Evolutionary conservation across 2,329 filamentous ascomycete genomes (phyloP), one percentile per base, ranked within the genome.

Genomic region (Fusarium staphyleae): DNA sequence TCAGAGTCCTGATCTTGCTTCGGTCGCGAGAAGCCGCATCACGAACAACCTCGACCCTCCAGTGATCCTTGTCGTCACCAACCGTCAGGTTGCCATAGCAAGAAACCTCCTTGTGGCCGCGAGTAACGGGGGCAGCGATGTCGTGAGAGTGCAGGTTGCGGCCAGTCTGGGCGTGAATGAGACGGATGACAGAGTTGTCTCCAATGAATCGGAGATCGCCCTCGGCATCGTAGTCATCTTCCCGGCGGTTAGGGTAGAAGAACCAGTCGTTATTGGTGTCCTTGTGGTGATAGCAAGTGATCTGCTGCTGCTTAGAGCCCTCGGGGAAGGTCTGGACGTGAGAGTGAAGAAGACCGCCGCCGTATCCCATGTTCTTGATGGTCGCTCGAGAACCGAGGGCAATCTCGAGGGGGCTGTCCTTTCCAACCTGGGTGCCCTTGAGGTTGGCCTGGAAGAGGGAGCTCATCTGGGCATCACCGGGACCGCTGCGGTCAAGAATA

Each of bases 211-310:
- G 80, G 29, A 88, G 85, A 5, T 66, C 62, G n/a, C 78, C 86
- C 54, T 90, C 86, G 4, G 85, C 76, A 66, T 93, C 81, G 69
- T 87, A 96, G 14, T 89, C 87, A 18, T 82, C 76, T 53, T 96
- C 85, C 47, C 81, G 76, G 59, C 96, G 90, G 78, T 93, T 96
- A 19, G 95, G 95, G 74, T 97, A 97, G 77, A 99, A 93, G 78
- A 96, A 96, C 95, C 95, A 99, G 74, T 99, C 95, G 74, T 99
- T 99, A 84, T 99, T 99, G 73, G 93, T 84, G 80, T 99, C 95
- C 75, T 99, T 99, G 82, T 99, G 95, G 77, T 99, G 95, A 77
- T 99, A 99, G 81, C 96, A 99, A 59, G 95, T 99, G 57, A 99
- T 88, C 74, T 99, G 95, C 75, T 99, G 96, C 77, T 99, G 95